A percentile compares a stretch with the other conserved stretches of the same genome.
Conservation (phyloP, 305 asterid genomes). For the Andrographis paniculata region DNA sequence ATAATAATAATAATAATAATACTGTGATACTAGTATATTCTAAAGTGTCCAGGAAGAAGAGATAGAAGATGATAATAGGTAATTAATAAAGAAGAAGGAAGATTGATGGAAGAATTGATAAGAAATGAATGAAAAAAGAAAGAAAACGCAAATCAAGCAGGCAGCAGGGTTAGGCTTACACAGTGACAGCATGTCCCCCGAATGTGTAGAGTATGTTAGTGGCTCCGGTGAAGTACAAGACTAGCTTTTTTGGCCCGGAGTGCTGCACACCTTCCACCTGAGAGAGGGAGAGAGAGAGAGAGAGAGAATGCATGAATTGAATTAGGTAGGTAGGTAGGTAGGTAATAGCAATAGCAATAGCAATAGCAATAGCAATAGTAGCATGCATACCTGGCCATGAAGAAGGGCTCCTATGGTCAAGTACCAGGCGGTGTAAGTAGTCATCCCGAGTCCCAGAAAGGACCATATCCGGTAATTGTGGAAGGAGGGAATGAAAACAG, state of each 20-base stretch:
- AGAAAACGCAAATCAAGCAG: no score
- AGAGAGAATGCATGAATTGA: no score
- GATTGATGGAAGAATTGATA: not conserved
- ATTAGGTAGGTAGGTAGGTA: not conserved
- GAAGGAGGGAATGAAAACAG: no score
- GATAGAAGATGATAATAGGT: no score
- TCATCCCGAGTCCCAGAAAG: conserved; percentile 87
- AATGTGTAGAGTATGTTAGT: conserved; percentile 88
- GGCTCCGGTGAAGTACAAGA: conserved; percentile 88
- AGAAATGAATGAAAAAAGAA: conserved; percentile 2
- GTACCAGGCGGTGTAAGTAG: conserved; percentile 96
- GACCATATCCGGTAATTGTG: conserved; percentile 94
- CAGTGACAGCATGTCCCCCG: conserved; percentile 98
- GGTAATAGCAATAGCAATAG: not conserved
- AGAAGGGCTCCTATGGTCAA: conserved; percentile 56
- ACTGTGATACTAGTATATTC: no score
- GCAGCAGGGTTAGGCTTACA: no score
- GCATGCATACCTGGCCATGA: conserved; percentile 67
- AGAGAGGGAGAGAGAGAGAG: no score
- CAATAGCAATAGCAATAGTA: no score
- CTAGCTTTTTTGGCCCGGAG: conserved; percentile 61
- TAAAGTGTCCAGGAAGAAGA: no score
- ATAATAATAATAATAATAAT: no score
- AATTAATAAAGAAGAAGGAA: not conserved
- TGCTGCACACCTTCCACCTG: conserved; percentile 66